Base-by-base conservation (phyloP, 2,329 filamentous ascomycete species). In the Penicillium sp. region DNA sequence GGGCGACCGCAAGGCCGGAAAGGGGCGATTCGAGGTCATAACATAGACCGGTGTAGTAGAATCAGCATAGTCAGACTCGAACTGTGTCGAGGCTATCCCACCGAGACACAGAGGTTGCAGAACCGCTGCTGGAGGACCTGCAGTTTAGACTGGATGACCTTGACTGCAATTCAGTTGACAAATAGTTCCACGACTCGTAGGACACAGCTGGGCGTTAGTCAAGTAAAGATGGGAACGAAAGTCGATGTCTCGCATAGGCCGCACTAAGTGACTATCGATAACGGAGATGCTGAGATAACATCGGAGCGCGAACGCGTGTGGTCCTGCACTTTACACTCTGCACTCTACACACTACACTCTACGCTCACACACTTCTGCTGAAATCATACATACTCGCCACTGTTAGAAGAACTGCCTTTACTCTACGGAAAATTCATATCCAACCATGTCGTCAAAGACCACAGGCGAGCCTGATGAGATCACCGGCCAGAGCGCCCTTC, bases 381-480 rank as follows among this genome's bases (percentile, higher is more conserved):
- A 18, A 14, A 9, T 4, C 7, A 36, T 11, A 34, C n/a, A 24
- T 28, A 11, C 37, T 18, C 38, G 23, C 23, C 35, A 42, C 36
- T 29, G 32, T 27, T 24, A 18, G 43, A 26, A 11, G 24, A 24
- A 16, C 18, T 14, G 14, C 18, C 10, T 16, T 13, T 22, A 14
- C 26, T 27, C 32, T 38, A 34, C 31, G 31, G 16, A 18, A 8
- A 34, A 18, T 18, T 23, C 6, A 14, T n/a, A 3, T 38, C 34
- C 27, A 24, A 69, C 14, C 40, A 96, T 97, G 90, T 87, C 90
- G 22, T 90, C 93, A 74, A 95, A 95, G 71, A 91, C 87, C 56
- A 83, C 84, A 3, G 85, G 87, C 14, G 93, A 93, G 46, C 80
- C 85, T 56, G 87, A 87, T 65, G 89, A 95, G 70, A 80, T 87